A percentile compares a stretch with the other conserved stretches of the same genome.
These are phyloP conservation scores for Paramyrothecium roridum DNA, from an alignment of 2,329 filamentous ascomycete genomes.

Conservation along the genomic window DNA sequence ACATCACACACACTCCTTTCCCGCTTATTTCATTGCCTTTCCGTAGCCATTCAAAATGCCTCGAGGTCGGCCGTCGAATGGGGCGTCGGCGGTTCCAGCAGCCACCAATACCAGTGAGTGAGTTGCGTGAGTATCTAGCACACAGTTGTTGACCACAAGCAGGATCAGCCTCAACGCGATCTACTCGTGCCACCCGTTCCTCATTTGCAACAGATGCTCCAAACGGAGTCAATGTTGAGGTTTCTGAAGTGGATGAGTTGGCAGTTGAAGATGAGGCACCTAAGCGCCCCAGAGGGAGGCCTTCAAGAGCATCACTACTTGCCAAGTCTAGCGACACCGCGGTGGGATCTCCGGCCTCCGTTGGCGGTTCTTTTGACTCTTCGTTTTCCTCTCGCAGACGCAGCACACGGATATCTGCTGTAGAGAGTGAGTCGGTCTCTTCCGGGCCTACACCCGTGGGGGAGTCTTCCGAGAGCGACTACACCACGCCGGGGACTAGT, in stretches of 20 bases:
- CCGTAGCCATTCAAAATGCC: constrained; percentile 16
- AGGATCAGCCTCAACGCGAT: background rate
- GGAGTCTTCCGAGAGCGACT: constrained; percentile 25
- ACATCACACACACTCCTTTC: background rate
- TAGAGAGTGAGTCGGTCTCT: constrained; percentile 25
- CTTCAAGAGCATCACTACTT: constrained; percentile 11
- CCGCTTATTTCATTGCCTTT: background rate
- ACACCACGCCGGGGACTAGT: constrained; percentile 34
- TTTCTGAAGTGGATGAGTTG: background rate
- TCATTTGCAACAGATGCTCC: background rate
- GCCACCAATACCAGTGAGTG: constrained; percentile 13
- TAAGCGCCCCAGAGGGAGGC: constrained; percentile 19
- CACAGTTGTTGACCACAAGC: too few relatives aligned
- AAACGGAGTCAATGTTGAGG: background rate
- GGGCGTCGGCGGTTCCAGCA: constrained; percentile 10
- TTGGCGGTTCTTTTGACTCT: constrained; percentile 2
- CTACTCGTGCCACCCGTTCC: background rate
- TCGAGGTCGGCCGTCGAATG: constrained; percentile 23
- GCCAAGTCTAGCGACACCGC: constrained; percentile 9
- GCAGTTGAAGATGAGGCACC: background rate
- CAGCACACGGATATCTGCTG: constrained; percentile 9
- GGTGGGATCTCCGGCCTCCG: constrained; percentile 4
- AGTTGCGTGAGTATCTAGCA: too few relatives aligned
- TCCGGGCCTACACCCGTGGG: constrained; percentile 26
- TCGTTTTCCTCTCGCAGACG: constrained; percentile 6